Conservation (phyloP, 2,329 filamentous ascomycete species). For the Aspergillus calidoustus region DNA sequence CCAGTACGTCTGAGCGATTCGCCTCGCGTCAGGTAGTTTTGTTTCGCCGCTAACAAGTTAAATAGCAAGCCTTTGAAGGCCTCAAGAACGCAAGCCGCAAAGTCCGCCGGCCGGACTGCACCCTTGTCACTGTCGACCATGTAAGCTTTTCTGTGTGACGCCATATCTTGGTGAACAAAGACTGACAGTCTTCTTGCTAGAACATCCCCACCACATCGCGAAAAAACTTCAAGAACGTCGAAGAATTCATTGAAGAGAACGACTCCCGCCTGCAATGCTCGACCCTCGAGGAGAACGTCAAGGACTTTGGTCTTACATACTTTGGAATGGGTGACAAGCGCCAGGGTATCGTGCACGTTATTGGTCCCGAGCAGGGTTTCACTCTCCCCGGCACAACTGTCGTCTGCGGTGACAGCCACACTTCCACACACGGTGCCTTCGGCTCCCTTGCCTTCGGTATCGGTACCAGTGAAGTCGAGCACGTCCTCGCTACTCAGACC, state of each 20-base stretch:
- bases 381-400: slow-evolving; percentile 96
- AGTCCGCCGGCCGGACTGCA: slow-evolving; percentile 94
- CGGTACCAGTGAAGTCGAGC: slow-evolving; percentile 97
- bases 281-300: slow-evolving; percentile 96
- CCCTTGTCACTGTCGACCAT: slow-evolving; percentile 93
- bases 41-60: slow-evolving; percentile 21
- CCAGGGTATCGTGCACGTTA: slow-evolving; percentile 98
- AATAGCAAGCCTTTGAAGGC: slow-evolving; percentile 92
- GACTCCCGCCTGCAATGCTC: slow-evolving; percentile 93
- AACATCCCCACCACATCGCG: slow-evolving; percentile 92
- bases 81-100: slow-evolving; percentile 84
- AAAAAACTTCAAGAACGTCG: slow-evolving; percentile 92
- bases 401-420: slow-evolving; percentile 97
- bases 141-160: slow-evolving; percentile 60
- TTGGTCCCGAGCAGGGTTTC: slow-evolving; percentile 97
- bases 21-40: slow-evolving; percentile 20
- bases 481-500: slow-evolving; percentile 95
- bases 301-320: slow-evolving; percentile 94
- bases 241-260: slow-evolving; percentile 90
- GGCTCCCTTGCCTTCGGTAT: slow-evolving; percentile 95
- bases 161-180: slow-evolving; percentile 19
- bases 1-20: slow-evolving; percentile 63
- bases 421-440: slow-evolving; percentile 96
- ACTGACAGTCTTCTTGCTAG: slow-evolving; percentile 49
- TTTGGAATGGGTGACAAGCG: slow-evolving; percentile 96